Conservation (phyloP, 2,329 filamentous ascomycete species). For the Phaeomoniella chlamydospora region DNA sequence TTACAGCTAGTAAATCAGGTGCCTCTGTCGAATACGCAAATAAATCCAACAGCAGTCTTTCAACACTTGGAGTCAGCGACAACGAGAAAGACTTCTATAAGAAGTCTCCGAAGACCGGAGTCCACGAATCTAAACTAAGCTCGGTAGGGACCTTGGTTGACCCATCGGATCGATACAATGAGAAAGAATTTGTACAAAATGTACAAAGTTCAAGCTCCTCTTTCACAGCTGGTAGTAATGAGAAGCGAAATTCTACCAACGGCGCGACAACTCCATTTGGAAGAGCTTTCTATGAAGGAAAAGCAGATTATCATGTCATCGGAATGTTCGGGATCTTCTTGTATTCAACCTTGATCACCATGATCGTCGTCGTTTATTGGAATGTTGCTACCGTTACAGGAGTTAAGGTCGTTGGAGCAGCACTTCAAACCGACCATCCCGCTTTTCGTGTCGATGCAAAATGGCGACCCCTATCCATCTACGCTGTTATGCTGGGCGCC, state of each 20-base stretch:
- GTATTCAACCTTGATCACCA: slow-evolving; percentile 32
- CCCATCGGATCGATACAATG: not conserved
- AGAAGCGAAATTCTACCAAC: slow-evolving; percentile 4
- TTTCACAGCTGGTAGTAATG: no score
- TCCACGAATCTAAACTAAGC: not conserved
- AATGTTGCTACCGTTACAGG: slow-evolving; percentile 33
- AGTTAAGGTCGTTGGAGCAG: slow-evolving; percentile 28
- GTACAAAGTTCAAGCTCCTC: no score
- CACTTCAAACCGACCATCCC: slow-evolving; percentile 14
- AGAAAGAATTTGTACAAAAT: slow-evolving; percentile 3
- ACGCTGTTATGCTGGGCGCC: slow-evolving; percentile 22
- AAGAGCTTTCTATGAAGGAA: slow-evolving; percentile 37
- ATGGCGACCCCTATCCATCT: slow-evolving; percentile 23
- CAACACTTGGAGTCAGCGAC: slow-evolving; percentile 6
- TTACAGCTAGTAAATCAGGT: slow-evolving; percentile 13
- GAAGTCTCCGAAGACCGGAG: no score
- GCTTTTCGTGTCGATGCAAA: slow-evolving; percentile 15
- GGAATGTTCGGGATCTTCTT: slow-evolving; percentile 32
- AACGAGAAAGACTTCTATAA: no score
- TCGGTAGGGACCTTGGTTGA: not conserved
- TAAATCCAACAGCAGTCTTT: slow-evolving; percentile 2
- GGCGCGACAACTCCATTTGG: slow-evolving; percentile 33
- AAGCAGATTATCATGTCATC: slow-evolving; percentile 36
- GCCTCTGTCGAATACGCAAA: no score
- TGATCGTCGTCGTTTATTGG: slow-evolving; percentile 37